Evolutionary conservation across 345 rosid genomes (phyloP).

Genomic region (Conringia planisiliqua): DNA sequence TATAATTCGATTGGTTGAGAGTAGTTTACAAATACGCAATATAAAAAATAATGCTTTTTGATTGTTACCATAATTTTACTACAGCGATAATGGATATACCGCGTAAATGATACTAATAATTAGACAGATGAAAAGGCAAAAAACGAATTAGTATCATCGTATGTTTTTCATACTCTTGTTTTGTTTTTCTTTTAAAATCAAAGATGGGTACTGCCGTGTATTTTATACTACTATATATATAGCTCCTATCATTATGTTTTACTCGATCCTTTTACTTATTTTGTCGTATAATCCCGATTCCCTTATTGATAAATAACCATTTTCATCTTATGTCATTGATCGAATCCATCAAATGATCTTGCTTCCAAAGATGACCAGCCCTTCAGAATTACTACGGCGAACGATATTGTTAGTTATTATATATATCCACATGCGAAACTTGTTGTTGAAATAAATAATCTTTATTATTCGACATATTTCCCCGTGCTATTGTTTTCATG

Average conservation of each 20-base stretch:
- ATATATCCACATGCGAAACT: background rate
- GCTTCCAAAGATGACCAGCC: background rate
- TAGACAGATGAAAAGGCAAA: too few relatives aligned
- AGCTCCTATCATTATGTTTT: background rate
- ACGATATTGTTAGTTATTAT: background rate
- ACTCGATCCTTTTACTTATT: background rate
- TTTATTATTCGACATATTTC: background rate
- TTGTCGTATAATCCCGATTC: background rate
- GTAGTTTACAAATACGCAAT: background rate
- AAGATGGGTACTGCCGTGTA: background rate
- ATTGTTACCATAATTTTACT: background rate
- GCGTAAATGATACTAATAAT: too few relatives aligned
- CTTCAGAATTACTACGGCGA: background rate
- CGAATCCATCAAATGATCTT: background rate
- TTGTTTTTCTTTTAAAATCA: background rate
- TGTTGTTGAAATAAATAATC: background rate
- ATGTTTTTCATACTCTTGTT: background rate
- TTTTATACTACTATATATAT: background rate
- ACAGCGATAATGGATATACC: background rate
- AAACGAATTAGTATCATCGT: background rate
- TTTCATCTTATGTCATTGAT: background rate
- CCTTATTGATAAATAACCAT: background rate
- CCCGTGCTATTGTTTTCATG: background rate
- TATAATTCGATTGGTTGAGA: background rate
- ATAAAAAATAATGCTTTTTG: background rate